Evolutionary conservation across 345 rosid species (phyloP).

Genomic region (Syzygium aqueum): DNA sequence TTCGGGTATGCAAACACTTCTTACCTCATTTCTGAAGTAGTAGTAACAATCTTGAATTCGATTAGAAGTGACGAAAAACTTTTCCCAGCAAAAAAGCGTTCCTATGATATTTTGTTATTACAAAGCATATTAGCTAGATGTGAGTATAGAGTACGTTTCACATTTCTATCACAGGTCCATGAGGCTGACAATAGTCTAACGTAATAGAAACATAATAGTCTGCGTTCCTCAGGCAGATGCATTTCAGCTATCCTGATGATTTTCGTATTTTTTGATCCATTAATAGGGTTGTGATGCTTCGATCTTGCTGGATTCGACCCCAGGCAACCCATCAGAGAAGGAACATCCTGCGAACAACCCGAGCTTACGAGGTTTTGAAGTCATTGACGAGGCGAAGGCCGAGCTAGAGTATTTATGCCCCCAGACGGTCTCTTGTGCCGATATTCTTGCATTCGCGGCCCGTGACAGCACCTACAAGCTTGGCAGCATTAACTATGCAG

Average conservation of each 20-base stretch:
- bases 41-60: not conserved
- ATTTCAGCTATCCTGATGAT: not conserved
- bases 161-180: not conserved
- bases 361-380: slow-evolving; percentile 6
- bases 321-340: slow-evolving; percentile 2
- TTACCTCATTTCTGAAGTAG: not conserved
- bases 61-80: not conserved
- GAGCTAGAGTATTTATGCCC: not conserved
- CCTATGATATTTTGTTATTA: not conserved
- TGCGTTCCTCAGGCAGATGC: not conserved
- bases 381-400: slow-evolving; percentile 6
- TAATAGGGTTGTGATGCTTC: slow-evolving; percentile 17
- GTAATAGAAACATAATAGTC: not conserved
- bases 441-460: not conserved
- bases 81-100: not conserved
- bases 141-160: not conserved
- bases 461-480: slow-evolving; percentile 1
- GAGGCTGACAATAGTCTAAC: too few relatives aligned
- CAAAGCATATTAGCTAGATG: not conserved
- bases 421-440: not conserved
- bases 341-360: slow-evolving; percentile 10
- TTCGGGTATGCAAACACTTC: not conserved
- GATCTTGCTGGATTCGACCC: slow-evolving; percentile 5
- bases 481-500: slow-evolving; percentile 5
- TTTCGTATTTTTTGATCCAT: not conserved